Evolutionary conservation across 306 rosid species (phyloP), one percentile per base, ranked within the genome.

Genomic region (Inga leiocalycina): DNA sequence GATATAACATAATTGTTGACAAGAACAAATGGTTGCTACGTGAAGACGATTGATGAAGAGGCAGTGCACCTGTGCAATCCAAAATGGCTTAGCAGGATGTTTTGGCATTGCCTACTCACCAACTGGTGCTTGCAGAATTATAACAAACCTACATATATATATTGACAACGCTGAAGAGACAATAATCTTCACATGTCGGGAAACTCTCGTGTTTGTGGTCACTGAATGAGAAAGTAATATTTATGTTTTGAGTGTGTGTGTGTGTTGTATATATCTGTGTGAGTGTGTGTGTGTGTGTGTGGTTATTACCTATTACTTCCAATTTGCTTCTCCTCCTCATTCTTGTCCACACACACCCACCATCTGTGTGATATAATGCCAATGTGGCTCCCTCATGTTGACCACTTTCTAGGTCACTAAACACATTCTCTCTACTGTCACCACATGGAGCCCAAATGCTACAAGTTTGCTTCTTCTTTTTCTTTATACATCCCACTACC

Each of bases 71-170:
- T 89, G 91, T 82, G 90, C 61, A 67, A 56, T 27, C 68, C n/a
- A 83, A 83, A 52, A 41, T 5, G 17, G 61, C n/a, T 8, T 34
- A 87, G 90, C 83, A 82, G 79, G 49, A 79, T 84, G 88, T 74
- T 81, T 80, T 84, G 88, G 84, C 92, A 83, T 51, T 87, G 90
- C 86, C 39, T 89, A 83, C 89, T 87, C 70, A 84, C 88, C 88
- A 84, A 88, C 84, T 77, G 93, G 87, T 83, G 83, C 75, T 17
- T 46, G 74, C 49, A 64, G 74, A 24, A 81, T 66, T 73, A 65
- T 37, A 57, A 8, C 30, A 49, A 84, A 76, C 34, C 82, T 66
- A 84, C 56, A 48, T 39, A 56, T 56, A 57, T 56, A 57, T 83
- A 73, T 46, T 81, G 86, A 41, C 57, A 86, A 48, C 13, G 27